These are phyloP conservation scores for Penicillium vulpinum DNA, from an alignment of 2,329 filamentous ascomycete species.

Conservation along the genomic window DNA sequence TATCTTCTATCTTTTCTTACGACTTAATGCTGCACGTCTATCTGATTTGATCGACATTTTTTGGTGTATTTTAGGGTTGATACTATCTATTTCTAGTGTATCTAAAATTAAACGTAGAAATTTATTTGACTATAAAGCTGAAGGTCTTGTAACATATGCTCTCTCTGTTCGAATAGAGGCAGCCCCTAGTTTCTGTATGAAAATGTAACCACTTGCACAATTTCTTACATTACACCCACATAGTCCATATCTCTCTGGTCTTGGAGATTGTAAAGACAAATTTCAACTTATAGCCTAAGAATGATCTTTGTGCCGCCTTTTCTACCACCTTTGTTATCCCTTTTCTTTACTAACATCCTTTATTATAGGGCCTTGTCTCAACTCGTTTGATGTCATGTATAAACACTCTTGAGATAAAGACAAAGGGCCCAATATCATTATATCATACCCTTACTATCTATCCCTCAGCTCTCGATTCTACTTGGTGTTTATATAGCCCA, in stretches of 20 bases:
- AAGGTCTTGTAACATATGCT: neutral
- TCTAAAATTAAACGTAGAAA: neutral
- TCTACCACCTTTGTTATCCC: neutral
- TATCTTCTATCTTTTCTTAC: conserved; percentile 4
- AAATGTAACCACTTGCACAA: neutral
- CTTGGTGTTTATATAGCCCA: neutral
- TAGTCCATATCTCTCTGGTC: neutral
- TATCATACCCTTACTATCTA: neutral
- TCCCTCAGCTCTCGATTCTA: no score
- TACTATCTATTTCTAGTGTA: neutral
- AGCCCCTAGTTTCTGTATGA: no score
- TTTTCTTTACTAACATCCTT: neutral
- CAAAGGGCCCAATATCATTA: neutral
- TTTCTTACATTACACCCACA: neutral
- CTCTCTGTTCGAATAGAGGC: neutral
- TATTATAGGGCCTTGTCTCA: neutral
- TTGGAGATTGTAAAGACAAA: neutral
- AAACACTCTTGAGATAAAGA: neutral
- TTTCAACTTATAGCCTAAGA: neutral
- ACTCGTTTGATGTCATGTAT: neutral
- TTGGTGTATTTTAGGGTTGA: conserved; percentile 1
- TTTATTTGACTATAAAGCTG: neutral
- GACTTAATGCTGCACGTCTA: conserved; percentile 33
- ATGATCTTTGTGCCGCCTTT: neutral
- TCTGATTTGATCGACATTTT: neutral